Evolutionary conservation across 768 basidiomycete genomes (phyloP).

Genomic region (Chalciporus chontae): DNA sequence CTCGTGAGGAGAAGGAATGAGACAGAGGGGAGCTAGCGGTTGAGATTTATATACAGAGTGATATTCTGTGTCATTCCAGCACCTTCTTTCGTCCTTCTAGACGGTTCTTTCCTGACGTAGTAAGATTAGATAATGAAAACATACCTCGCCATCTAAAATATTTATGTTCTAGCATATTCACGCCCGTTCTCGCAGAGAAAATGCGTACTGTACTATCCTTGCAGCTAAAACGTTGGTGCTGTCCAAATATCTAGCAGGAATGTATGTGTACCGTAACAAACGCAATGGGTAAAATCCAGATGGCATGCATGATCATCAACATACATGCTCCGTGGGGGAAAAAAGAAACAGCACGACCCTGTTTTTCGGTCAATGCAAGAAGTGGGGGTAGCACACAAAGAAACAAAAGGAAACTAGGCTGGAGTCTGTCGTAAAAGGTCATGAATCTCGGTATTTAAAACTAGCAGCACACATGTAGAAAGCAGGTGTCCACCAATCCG

Average conservation of each 20-base stretch:
- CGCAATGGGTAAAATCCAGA: conserved; percentile 16
- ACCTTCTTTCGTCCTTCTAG: conserved; percentile 33
- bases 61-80: conserved; percentile 32
- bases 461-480: conserved; percentile 16
- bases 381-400: conserved; percentile 15
- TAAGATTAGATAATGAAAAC: conserved; percentile 31
- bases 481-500: conserved; percentile 10
- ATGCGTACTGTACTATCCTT: conserved; percentile 10
- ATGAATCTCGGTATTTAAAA: conserved; percentile 28
- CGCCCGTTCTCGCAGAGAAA: not conserved
- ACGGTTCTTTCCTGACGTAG: conserved; percentile 31
- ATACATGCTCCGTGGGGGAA: conserved; percentile 21
- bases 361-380: conserved; percentile 14
- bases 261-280: conserved; percentile 24
- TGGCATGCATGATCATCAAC: conserved; percentile 26
- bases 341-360: conserved; percentile 13
- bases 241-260: conserved; percentile 23
- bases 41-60: conserved; percentile 28
- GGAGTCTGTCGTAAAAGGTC: conserved; percentile 29
- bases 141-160: too few species aligned
- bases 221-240: conserved; percentile 7
- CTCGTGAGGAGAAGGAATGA: conserved; percentile 4
- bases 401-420: conserved; percentile 17
- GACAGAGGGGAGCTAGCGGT: conserved; percentile 10
- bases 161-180: not conserved